Evolutionary conservation across 495 filamentous ascomycete species (phyloP).

Genomic region (Chaetomium cochliodes): DNA sequence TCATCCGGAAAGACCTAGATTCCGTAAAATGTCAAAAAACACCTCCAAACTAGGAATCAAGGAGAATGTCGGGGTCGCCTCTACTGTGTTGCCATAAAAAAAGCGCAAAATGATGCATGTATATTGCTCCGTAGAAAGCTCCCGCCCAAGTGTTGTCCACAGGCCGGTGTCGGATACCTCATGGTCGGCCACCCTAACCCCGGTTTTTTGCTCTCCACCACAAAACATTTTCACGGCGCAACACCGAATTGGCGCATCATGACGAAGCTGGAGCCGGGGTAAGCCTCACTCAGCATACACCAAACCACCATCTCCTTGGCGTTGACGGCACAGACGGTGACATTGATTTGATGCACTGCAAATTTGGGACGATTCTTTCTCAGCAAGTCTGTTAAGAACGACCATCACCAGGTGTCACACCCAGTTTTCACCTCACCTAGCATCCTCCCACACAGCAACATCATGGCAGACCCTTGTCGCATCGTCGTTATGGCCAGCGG

Average conservation of each 20-base stretch:
- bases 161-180: background rate
- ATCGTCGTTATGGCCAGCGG: slow-evolving; percentile 58
- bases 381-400: background rate
- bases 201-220: background rate
- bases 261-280: slow-evolving; percentile 1
- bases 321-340: background rate
- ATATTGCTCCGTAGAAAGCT: too few relatives aligned
- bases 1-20: too few relatives aligned
- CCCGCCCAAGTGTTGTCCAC: background rate
- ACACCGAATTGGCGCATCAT: slow-evolving; percentile 15
- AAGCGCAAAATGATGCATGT: too few relatives aligned
- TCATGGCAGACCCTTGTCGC: slow-evolving; percentile 36
- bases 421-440: background rate
- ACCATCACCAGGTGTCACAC: background rate
- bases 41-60: too few relatives aligned
- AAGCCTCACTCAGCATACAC: background rate
- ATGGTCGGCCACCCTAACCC: slow-evolving; percentile 13
- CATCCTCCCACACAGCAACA: slow-evolving; percentile 9
- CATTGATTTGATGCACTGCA: background rate
- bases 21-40: too few relatives aligned
- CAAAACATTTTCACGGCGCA: slow-evolving; percentile 11
- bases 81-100: too few relatives aligned
- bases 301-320: background rate
- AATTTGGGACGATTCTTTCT: background rate
- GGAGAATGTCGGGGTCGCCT: too few relatives aligned